phyloP scores from a whole-genome alignment of 164 flowering plant species.

The Magnolia changhungtana region DNA sequence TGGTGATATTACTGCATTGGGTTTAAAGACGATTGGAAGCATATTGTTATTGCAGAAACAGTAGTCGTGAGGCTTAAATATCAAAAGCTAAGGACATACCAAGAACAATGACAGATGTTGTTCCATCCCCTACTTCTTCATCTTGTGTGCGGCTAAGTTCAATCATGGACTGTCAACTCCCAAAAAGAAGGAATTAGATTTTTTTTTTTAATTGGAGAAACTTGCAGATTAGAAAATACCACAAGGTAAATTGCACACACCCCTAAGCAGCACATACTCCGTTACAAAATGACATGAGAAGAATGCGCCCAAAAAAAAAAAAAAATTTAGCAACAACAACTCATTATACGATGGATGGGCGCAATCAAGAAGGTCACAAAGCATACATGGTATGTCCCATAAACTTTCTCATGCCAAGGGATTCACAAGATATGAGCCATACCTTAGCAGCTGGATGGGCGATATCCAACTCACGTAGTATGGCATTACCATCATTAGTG shows the following conservation, averaged over 20 bases:
- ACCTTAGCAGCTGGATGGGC: conserved; percentile 99
- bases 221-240: neutral
- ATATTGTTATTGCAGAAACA: neutral
- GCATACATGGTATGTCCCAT: too few relatives aligned
- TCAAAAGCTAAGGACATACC: conserved; percentile 41
- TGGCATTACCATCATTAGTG: conserved; percentile 97
- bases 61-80: neutral
- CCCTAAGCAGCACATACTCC: neutral
- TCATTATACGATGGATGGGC: too few relatives aligned
- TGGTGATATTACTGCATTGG: neutral
- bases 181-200: neutral
- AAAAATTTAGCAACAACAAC: neutral
- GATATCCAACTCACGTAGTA: conserved; percentile 83
- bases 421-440: conserved; percentile 1
- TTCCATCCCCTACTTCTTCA: conserved; percentile 99
- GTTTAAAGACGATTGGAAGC: neutral
- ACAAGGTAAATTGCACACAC: too few relatives aligned
- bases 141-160: conserved; percentile 96
- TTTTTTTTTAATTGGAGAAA: too few relatives aligned
- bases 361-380: too few relatives aligned
- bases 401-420: neutral
- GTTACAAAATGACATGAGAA: neutral
- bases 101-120: conserved; percentile 93
- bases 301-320: neutral
- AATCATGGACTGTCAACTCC: conserved; percentile 74